Conservation (phyloP, 2,329 filamentous ascomycete genomes). For the Neofusicoccum cordaticola region DNA sequence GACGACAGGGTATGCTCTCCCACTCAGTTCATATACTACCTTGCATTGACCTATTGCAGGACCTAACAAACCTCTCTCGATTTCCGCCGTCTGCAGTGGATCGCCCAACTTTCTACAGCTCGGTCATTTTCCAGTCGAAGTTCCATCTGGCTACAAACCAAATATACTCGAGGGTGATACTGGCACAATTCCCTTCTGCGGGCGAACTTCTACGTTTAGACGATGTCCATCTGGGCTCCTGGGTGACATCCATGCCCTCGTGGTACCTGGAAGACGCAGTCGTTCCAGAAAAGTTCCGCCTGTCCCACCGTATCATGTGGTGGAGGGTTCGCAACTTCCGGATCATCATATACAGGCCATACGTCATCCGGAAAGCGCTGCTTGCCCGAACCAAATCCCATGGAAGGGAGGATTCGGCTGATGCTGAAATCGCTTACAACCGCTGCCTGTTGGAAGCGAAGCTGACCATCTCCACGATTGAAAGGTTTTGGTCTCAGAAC, state of each 20-base stretch:
- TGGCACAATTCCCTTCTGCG: slow-evolving; percentile 42
- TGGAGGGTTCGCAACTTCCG: slow-evolving; percentile 47
- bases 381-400: slow-evolving; percentile 21
- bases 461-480: slow-evolving; percentile 40
- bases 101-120: slow-evolving; percentile 43
- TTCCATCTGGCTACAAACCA: slow-evolving; percentile 47
- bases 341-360: slow-evolving; percentile 50
- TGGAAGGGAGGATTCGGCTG: slow-evolving; percentile 19
- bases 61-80: slow-evolving; percentile 33
- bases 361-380: slow-evolving; percentile 42
- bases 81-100: slow-evolving; percentile 15
- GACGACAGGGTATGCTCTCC: slow-evolving; percentile 36
- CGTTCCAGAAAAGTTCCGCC: slow-evolving; percentile 37
- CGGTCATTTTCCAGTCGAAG: slow-evolving; percentile 43
- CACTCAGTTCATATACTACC: no score
- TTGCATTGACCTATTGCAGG: neutral
- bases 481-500: slow-evolving; percentile 37
- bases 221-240: slow-evolving; percentile 38
- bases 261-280: slow-evolving; percentile 36
- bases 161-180: slow-evolving; percentile 48
- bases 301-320: slow-evolving; percentile 43
- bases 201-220: slow-evolving; percentile 44
- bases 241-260: slow-evolving; percentile 36
- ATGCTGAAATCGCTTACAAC: slow-evolving; percentile 27
- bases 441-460: slow-evolving; percentile 45